Percentiles rank a stretch among this genome's conserved stretches.
Evolutionary conservation across 1,139 yeast genomes (phyloP).

Genomic region (Blastobotrys raffinosifermentans): DNA sequence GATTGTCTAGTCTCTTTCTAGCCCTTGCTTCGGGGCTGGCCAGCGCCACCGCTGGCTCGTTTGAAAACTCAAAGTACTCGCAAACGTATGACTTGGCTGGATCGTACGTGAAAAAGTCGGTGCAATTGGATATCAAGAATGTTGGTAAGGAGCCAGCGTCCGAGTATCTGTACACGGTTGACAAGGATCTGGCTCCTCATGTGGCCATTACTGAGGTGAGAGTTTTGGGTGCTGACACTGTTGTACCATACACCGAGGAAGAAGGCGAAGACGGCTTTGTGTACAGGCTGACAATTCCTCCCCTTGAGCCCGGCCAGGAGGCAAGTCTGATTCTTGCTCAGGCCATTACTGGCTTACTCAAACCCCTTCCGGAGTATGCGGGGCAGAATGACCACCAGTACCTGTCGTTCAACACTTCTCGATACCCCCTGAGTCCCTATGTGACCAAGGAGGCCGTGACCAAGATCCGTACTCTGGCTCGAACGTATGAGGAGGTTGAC

Average conservation of each 20-base stretch:
- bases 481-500: constrained; percentile 20
- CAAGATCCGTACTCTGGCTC: constrained; percentile 32
- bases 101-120: constrained; percentile 61
- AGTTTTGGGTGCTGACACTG: constrained; percentile 15
- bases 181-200: constrained; percentile 39
- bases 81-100: constrained; percentile 54
- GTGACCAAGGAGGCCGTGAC: constrained; percentile 48
- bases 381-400: constrained; percentile 59
- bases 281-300: constrained; percentile 53
- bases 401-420: constrained; percentile 49
- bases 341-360: constrained; percentile 45
- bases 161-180: constrained; percentile 52
- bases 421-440: constrained; percentile 61
- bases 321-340: constrained; percentile 48
- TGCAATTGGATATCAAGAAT: constrained; percentile 54
- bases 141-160: constrained; percentile 47
- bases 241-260: constrained; percentile 15
- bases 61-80: constrained; percentile 28
- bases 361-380: constrained; percentile 61
- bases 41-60: constrained; percentile 13
- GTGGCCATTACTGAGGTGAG: constrained; percentile 43
- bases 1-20: constrained; percentile 1
- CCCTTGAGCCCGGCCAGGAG: constrained; percentile 57
- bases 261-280: constrained; percentile 24
- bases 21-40: constrained; percentile 4